These are phyloP conservation scores for Tricholoma matsutake DNA, from an alignment of 768 basidiomycete genomes.

Conservation along the genomic window DNA sequence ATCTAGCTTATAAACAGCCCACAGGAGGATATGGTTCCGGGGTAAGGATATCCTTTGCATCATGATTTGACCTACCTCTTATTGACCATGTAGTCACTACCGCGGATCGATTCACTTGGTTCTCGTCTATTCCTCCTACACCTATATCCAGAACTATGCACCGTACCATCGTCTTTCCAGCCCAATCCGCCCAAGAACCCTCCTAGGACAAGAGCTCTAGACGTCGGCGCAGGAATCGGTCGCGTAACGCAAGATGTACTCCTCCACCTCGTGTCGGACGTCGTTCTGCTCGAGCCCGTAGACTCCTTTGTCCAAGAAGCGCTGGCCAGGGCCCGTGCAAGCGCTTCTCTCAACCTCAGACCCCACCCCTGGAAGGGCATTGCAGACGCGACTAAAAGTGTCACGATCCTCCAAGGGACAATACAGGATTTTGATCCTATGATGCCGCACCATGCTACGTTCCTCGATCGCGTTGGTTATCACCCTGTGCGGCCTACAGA, in stretches of 20 bases:
- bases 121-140: constrained; percentile 86
- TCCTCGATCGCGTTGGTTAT: constrained; percentile 68
- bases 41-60: constrained; percentile 39
- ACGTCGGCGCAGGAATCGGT: constrained; percentile 93
- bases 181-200: constrained; percentile 34
- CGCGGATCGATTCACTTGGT: constrained; percentile 85
- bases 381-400: constrained; percentile 58
- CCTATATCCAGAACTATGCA: constrained; percentile 75
- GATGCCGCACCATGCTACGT: constrained; percentile 39
- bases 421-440: constrained; percentile 81
- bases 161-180: constrained; percentile 69
- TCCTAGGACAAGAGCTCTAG: constrained; percentile 66
- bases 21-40: constrained; percentile 43
- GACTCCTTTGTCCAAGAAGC: constrained; percentile 74
- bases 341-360: constrained; percentile 19
- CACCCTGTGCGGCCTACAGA: constrained; percentile 38
- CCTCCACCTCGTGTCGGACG: constrained; percentile 83
- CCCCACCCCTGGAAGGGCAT: constrained; percentile 63
- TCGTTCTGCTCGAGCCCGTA: constrained; percentile 90
- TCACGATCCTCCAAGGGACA: constrained; percentile 75
- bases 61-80: constrained; percentile 9
- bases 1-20: background rate
- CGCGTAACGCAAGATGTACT: constrained; percentile 88
- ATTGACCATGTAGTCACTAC: constrained; percentile 59
- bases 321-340: constrained; percentile 37